Conservation (phyloP, 1,139 yeast genomes). For the Candida tropicalis region DNA sequence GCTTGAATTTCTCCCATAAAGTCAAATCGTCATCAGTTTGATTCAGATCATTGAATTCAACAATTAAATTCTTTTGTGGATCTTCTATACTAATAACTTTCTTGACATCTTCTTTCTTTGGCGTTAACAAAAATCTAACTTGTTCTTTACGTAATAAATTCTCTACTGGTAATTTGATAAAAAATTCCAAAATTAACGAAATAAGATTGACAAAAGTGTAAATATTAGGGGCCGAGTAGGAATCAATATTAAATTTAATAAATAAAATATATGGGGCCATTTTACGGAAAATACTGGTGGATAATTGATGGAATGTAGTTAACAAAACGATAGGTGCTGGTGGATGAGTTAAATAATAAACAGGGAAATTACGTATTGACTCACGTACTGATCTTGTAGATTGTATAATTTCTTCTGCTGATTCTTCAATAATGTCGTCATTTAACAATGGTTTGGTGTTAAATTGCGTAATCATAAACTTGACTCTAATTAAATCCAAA, state of each 20-base stretch:
- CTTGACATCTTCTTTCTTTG: conserved; percentile 38
- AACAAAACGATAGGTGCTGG: conserved; percentile 51
- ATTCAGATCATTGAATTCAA: conserved; percentile 35
- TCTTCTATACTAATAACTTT: conserved; percentile 42
- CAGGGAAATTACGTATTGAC: conserved; percentile 39
- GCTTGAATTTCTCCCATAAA: conserved; percentile 24
- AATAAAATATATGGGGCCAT: conserved; percentile 75
- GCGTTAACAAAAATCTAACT: conserved; percentile 57
- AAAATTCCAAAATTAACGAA: conserved; percentile 65
- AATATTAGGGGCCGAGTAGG: conserved; percentile 62
- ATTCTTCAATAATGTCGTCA: conserved; percentile 10
- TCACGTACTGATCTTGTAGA: conserved; percentile 42
- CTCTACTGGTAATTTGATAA: conserved; percentile 83
- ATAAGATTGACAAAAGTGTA: conserved; percentile 56
- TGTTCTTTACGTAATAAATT: conserved; percentile 85
- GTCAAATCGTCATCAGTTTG: conserved; percentile 12
- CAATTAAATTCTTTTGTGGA: conserved; percentile 52
- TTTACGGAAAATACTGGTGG: conserved; percentile 63
- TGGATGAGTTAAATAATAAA: conserved; percentile 54
- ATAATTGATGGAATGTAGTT: conserved; percentile 64
- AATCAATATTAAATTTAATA: conserved; percentile 67
- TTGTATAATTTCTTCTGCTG: conserved; percentile 13
- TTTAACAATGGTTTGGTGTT: conserved; percentile 18
- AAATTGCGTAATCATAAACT: conserved; percentile 67
- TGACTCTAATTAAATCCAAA: conserved; percentile 75